Conservation (phyloP, 345 rosid species). For the Salix purpurea region DNA sequence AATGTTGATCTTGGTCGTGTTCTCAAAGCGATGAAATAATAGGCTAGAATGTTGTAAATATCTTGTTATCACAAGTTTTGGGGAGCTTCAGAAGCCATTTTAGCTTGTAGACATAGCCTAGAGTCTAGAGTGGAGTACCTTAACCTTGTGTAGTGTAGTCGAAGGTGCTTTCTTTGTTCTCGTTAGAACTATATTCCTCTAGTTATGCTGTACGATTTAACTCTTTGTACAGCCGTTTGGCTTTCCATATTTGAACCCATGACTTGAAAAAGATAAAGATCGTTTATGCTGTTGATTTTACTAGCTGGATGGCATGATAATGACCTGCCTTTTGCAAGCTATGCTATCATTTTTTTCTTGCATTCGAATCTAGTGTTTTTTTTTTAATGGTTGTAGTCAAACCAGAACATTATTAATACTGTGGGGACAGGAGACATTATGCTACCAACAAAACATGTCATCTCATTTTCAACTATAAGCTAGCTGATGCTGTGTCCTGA, state of each 20-base stretch:
- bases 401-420: not conserved
- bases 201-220: not conserved
- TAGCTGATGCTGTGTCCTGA: not conserved
- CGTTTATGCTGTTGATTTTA: not conserved
- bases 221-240: not conserved
- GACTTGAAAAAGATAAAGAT: not conserved
- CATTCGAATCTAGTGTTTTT: not conserved
- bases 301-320: not conserved
- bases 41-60: slow-evolving; percentile 2
- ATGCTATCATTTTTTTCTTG: not conserved
- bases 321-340: not conserved
- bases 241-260: not conserved
- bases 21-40: slow-evolving; percentile 58
- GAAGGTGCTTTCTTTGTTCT: slow-evolving; percentile 7
- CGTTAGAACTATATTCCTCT: not conserved
- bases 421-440: not conserved
- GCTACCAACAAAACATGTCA: not conserved
- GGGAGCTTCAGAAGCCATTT: slow-evolving; percentile 21
- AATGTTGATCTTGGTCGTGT: slow-evolving; percentile 69
- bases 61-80: not conserved
- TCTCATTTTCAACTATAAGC: not conserved
- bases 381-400: not conserved
- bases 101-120: slow-evolving; percentile 23
- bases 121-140: not conserved
- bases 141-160: not conserved